Conservation (phyloP, 768 basidiomycete species). For the Pleurotus djamor region DNA sequence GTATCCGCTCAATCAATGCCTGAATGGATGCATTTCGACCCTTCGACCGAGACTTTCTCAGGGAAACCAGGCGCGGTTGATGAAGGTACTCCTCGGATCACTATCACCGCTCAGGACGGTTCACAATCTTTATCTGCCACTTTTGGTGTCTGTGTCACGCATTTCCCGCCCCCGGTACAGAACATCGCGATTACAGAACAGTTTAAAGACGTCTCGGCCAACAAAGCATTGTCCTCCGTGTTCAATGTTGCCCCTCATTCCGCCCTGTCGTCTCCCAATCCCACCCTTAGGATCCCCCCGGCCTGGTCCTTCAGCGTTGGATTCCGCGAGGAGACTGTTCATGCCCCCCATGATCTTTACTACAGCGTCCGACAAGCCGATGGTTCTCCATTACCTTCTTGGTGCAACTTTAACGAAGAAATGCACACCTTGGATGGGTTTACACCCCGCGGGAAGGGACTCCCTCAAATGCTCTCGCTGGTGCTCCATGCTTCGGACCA, state of each 20-base stretch:
- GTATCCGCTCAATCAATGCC: constrained; percentile 65
- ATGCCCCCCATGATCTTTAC: constrained; percentile 42
- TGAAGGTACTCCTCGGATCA: constrained; percentile 59
- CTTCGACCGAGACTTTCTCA: constrained; percentile 51
- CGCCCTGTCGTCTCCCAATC: constrained; percentile 46
- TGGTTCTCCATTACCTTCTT: constrained; percentile 70
- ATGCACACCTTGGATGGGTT: constrained; percentile 79
- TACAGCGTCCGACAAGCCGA: constrained; percentile 66
- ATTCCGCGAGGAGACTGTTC: constrained; percentile 64
- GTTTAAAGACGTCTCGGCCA: constrained; percentile 45
- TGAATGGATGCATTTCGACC: constrained; percentile 76
- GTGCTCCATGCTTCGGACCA: constrained; percentile 69
- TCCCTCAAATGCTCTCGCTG: constrained; percentile 46
- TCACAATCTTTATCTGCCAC: constrained; percentile 47
- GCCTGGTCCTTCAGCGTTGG: constrained; percentile 92
- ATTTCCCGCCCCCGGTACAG: constrained; percentile 50
- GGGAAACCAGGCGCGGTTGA: constrained; percentile 68
- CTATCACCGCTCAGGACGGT: constrained; percentile 59
- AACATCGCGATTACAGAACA: constrained; percentile 53
- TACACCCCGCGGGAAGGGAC: constrained; percentile 47
- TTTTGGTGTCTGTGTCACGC: constrained; percentile 58
- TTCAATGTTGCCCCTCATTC: constrained; percentile 62
- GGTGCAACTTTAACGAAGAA: constrained; percentile 69
- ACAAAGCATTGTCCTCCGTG: constrained; percentile 73
- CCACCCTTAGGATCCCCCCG: constrained; percentile 71